phyloP scores from a whole-genome alignment of 2,329 filamentous ascomycete genomes.

The Myotisia sp. region DNA sequence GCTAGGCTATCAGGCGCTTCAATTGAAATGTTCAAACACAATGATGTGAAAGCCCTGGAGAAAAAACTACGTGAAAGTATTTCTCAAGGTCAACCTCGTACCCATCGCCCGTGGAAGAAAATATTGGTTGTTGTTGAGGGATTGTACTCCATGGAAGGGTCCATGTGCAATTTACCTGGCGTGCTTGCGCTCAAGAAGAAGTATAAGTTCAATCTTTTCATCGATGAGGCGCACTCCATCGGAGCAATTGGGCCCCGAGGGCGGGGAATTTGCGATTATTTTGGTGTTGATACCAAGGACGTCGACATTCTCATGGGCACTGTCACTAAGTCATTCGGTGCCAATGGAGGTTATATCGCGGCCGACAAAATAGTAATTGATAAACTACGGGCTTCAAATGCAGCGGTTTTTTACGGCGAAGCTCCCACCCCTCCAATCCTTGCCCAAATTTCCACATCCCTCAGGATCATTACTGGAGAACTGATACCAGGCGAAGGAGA shows the following conservation, averaged over 20 bases:
- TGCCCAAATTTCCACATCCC: conserved; percentile 74
- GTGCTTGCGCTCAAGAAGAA: conserved; percentile 75
- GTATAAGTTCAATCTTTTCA: conserved; percentile 93
- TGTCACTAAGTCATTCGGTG: conserved; percentile 93
- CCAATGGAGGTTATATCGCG: conserved; percentile 90
- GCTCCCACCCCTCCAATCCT: conserved; percentile 76
- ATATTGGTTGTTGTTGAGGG: conserved; percentile 93
- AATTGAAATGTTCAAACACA: conserved; percentile 95
- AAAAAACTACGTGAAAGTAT: conserved; percentile 77
- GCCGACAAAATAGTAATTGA: conserved; percentile 83
- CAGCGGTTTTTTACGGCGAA: conserved; percentile 75
- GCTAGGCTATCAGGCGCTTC: conserved; percentile 87
- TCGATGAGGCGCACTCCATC: conserved; percentile 93
- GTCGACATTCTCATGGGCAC: conserved; percentile 98
- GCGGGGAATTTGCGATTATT: conserved; percentile 93
- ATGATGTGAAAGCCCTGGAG: conserved; percentile 83
- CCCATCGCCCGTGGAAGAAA: conserved; percentile 99
- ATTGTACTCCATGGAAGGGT: conserved; percentile 98
- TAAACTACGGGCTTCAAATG: conserved; percentile 74
- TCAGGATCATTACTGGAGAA: conserved; percentile 81
- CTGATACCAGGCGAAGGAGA: conserved; percentile 81
- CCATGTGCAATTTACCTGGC: conserved; percentile 93
- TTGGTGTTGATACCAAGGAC: conserved; percentile 71
- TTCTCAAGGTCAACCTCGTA: conserved; percentile 89
- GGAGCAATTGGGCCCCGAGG: conserved; percentile 80